Base-by-base conservation (phyloP, 192 early-diverging fungal species). In the Anaeromyces robustus region DNA sequence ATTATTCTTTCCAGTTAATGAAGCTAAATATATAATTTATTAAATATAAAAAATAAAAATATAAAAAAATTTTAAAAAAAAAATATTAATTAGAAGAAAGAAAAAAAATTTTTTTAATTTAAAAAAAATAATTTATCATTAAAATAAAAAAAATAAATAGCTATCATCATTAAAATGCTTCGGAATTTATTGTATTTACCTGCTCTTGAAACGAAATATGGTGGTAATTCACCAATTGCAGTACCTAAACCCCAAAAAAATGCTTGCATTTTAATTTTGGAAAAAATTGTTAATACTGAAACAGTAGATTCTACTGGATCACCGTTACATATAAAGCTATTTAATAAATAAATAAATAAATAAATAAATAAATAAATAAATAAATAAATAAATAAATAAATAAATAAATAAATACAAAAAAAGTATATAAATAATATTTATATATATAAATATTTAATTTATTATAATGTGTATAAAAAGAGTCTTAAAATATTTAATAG, bases 191-290 rank as follows among this genome's bases (percentile, higher is more conserved):
- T n/a, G n/a, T 52, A 77, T 28, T 34, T 86, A 93, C 92, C 91
- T 22, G 96, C 95, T 78, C 94, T 88, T 29, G 96, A 94, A 28
- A 96, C 94, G 87, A 98, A 97, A 83, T 97, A 97, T 3, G 97
- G 97, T 19, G 96, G 97, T 29, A 98, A 84, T 85, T 98, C 97
- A 28, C 96, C 96, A 18, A 98, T 84, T 19, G 97, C 92, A 0
- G 96, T 98, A 37, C 96, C 96, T 37, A 93, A 83, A 28, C 96
- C 96, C 96, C 96, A 98, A 83, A 94, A 96, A 78, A 96, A 93
- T 78, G 90, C 91, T 79, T 96, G 95, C 82, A 86, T 86, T 39
- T 89, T 82, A 2, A 98, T 92, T 82, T 94, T 94, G 41, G 84
- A 77, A 68, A 90, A 89, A 19, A 98, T 93, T 5, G 84, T 79